A percentile compares a stretch with the other conserved stretches of the same genome.
Conservation (phyloP, 768 basidiomycete species). For the Stropharia rugosoannulata region DNA sequence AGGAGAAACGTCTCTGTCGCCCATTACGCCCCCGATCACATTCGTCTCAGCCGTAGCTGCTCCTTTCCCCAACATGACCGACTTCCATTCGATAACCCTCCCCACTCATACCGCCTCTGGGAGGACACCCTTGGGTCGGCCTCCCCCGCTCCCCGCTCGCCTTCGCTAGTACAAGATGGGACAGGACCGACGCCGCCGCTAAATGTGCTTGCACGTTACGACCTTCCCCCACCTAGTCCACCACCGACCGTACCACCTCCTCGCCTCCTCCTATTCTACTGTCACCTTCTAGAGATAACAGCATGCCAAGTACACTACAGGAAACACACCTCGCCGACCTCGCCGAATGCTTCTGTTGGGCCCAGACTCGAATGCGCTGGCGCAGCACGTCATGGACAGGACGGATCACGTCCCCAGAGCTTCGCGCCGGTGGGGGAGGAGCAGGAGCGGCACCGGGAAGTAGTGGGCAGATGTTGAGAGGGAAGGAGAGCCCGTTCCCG, state of each 20-base stretch:
- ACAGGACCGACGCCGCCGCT: conserved; percentile 26
- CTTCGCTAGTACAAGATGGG: conserved; percentile 30
- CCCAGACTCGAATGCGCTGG: conserved; percentile 19
- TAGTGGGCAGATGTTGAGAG: conserved; percentile 34
- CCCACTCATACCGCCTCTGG: not conserved
- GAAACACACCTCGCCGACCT: not conserved
- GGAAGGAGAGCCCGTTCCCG: conserved; percentile 53
- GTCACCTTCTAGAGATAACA: not conserved
- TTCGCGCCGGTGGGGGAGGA: not conserved
- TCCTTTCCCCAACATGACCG: too few species aligned
- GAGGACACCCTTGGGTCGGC: not conserved
- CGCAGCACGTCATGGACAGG: conserved; percentile 21
- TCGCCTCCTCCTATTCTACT: conserved; percentile 19
- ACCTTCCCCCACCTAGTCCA: conserved; percentile 51
- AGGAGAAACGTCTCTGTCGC: too few species aligned
- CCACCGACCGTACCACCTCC: conserved; percentile 47
- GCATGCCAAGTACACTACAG: too few species aligned
- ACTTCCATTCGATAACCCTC: too few species aligned
- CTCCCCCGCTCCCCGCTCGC: conserved; percentile 8
- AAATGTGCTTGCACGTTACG: conserved; percentile 44
- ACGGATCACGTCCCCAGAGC: conserved; percentile 13
- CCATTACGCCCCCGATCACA: too few species aligned
- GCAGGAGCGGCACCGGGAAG: not conserved
- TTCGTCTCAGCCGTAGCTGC: too few species aligned
- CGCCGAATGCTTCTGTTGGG: conserved; percentile 5